These are phyloP conservation scores for Alternaria sp. DNA, from an alignment of 2,329 filamentous ascomycete genomes.

Conservation along the genomic window DNA sequence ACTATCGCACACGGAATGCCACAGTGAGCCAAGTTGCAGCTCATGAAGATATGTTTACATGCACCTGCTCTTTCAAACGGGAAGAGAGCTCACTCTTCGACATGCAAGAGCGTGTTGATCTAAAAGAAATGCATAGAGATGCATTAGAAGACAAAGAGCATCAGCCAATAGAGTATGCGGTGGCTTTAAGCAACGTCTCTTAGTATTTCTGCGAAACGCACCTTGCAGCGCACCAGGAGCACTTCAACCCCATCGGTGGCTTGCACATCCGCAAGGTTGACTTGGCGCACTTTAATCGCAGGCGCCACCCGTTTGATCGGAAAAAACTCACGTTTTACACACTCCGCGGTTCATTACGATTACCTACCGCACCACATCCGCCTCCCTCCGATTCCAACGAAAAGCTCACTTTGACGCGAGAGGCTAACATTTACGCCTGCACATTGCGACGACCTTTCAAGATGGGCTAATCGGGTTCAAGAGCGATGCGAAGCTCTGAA, in stretches of 20 bases:
- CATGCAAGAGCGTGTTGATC: conserved; percentile 47
- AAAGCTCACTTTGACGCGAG: conserved; percentile 22
- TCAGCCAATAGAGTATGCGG: conserved; percentile 38
- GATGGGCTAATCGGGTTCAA: conserved; percentile 45
- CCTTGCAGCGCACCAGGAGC: conserved; percentile 42
- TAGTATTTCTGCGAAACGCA: conserved; percentile 39
- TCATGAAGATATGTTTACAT: conserved; percentile 61
- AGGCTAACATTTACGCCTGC: conserved; percentile 64
- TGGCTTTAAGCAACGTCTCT: conserved; percentile 30
- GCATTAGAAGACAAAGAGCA: conserved; percentile 48
- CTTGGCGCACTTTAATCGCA: conserved; percentile 60
- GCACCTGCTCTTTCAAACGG: conserved; percentile 62
- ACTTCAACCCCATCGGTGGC: conserved; percentile 55
- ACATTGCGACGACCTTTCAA: conserved; percentile 47
- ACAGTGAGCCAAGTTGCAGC: conserved; percentile 59
- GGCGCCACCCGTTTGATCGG: conserved; percentile 48
- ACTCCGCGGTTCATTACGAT: conserved; percentile 45
- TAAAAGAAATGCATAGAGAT: conserved; percentile 48
- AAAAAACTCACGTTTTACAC: conserved; percentile 47
- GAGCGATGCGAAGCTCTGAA: conserved; percentile 1
- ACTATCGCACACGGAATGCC: conserved; percentile 62
- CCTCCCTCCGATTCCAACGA: conserved; percentile 5
- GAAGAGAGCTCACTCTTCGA: conserved; percentile 49
- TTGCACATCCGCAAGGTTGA: conserved; percentile 62
- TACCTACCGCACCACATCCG: conserved; percentile 38